phyloP scores from a whole-genome alignment of 805 yeast genomes.

The Candida xiaguanensis region DNA sequence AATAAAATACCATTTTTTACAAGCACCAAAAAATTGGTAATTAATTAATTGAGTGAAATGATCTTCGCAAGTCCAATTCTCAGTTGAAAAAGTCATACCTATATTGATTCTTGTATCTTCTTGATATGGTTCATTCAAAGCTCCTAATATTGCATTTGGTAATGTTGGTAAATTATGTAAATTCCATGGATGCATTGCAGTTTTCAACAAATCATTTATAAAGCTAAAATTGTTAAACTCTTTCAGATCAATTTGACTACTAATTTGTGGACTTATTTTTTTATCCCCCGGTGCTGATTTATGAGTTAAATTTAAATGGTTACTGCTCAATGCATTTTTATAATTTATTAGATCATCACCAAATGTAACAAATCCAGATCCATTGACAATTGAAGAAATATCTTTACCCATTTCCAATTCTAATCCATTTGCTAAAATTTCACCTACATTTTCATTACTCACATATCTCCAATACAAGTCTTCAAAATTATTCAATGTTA shows the following conservation, averaged over 20 bases:
- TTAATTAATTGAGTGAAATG: constrained; percentile 52
- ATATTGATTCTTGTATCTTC: constrained; percentile 46
- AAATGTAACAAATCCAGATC: constrained; percentile 33
- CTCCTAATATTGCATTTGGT: constrained; percentile 47
- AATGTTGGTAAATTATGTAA: constrained; percentile 50
- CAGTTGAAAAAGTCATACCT: constrained; percentile 51
- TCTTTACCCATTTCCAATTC: constrained; percentile 25
- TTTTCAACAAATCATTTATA: constrained; percentile 15
- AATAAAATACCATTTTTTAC: constrained; percentile 60
- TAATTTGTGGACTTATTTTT: background rate
- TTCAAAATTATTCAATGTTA: constrained; percentile 29
- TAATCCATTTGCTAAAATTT: constrained; percentile 18
- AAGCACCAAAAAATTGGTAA: constrained; percentile 54
- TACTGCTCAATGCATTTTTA: constrained; percentile 19
- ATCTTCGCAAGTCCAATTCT: constrained; percentile 60
- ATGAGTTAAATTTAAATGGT: constrained; percentile 12
- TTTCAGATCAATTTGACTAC: constrained; percentile 7
- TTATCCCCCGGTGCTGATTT: background rate
- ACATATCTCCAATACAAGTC: constrained; percentile 41
- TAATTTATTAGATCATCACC: constrained; percentile 27
- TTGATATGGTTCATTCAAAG: constrained; percentile 38
- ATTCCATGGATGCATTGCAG: constrained; percentile 51
- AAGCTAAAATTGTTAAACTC: constrained; percentile 19
- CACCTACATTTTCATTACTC: constrained; percentile 21
- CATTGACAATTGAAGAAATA: constrained; percentile 25